A percentile compares a stretch with the other conserved stretches of the same genome.
Conservation (phyloP, 1,284 basidiomycete species). For the Phylloboletellus chloephorus region DNA sequence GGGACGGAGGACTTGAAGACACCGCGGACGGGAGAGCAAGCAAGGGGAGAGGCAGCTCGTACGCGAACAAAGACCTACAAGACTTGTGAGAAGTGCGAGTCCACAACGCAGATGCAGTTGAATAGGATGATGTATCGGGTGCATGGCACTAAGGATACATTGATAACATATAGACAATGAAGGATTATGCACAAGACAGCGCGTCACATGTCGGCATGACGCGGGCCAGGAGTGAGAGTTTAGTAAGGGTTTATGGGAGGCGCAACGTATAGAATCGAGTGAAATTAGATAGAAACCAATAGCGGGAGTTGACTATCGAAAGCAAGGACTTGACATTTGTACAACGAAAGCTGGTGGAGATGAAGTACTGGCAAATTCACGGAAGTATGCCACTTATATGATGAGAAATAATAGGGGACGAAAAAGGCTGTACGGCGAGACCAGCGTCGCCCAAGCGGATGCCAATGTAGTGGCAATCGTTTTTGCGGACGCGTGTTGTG, state of each 20-base stretch:
- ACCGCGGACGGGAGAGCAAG: background rate
- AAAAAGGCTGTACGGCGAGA: background rate
- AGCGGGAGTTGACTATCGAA: background rate
- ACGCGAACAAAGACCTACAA: background rate
- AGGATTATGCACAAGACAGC: slow-evolving; percentile 2
- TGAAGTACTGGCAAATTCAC: background rate
- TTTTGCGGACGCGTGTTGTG: background rate
- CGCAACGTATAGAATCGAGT: background rate
- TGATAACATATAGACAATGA: slow-evolving; percentile 4
- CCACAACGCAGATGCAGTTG: background rate
- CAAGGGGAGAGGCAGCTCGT: background rate
- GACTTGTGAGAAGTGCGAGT: slow-evolving; percentile 1
- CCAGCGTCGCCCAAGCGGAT: background rate
- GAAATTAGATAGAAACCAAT: slow-evolving; percentile 1
- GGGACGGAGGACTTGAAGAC: background rate
- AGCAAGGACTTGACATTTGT: slow-evolving; percentile 5
- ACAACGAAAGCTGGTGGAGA: slow-evolving; percentile 7
- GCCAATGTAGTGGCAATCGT: background rate
- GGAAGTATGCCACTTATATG: too few species aligned
- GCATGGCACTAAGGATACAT: slow-evolving; percentile 1
- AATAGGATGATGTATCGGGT: slow-evolving; percentile 10
- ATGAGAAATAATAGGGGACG: background rate
- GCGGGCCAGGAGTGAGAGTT: background rate
- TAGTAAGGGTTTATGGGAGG: background rate
- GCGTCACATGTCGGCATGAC: background rate